Base-by-base conservation (phyloP, 192 early-diverging fungal genomes). In the Coemansia javaensis region DNA sequence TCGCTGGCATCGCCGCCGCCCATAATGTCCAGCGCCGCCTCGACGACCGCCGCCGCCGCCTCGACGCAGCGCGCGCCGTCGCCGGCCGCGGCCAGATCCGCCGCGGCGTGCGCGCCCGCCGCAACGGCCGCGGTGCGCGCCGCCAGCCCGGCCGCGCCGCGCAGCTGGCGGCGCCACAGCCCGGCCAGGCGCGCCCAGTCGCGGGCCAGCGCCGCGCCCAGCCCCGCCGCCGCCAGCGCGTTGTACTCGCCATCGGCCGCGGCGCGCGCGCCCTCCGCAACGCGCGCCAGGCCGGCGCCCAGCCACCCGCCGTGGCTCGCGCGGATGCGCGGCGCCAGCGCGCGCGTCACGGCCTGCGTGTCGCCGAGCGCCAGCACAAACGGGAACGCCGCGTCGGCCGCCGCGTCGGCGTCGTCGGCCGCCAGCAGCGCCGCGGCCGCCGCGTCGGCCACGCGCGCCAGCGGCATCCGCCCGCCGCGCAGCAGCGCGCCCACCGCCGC, bases 71-170 rank as follows among this genome's bases (percentile, higher is more conserved):
- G 18, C 5, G 37, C 35, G n/a, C 16, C 32, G 40, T 32, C 25
- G 8, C 30, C 49, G 4, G 24, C 22, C 8, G 24, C 34, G 0
- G 57, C 56, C 16, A 73, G 50, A 20, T 56, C 23, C 3, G 40
- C 41, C 5, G 46, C 69, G 0, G 44, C 53, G 2, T 64, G 62
- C 13, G 57, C 62, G 5, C 69, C 69, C 23, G 61, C 37, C 1
- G 41, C 62, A 4, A 73, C 32, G 3, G 63, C 63, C 5, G 56
- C 36, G 5, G 31, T 50, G 2, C 56, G 36, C 1, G 56, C 43
- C n/a, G 34, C 18, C 1, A 35, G 12, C 4, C 18, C 36, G 18
- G 34, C 50, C 14, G 56, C 24, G 5, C 18, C 33, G 20, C 7
- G n/a, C 34, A 72, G 56, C 56, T 51, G 56, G 2, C 40, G 38